A percentile compares a stretch with the other conserved stretches of the same genome.
These are phyloP conservation scores for Suillus placidus DNA, from an alignment of 768 basidiomycete genomes.

Conservation along the genomic window DNA sequence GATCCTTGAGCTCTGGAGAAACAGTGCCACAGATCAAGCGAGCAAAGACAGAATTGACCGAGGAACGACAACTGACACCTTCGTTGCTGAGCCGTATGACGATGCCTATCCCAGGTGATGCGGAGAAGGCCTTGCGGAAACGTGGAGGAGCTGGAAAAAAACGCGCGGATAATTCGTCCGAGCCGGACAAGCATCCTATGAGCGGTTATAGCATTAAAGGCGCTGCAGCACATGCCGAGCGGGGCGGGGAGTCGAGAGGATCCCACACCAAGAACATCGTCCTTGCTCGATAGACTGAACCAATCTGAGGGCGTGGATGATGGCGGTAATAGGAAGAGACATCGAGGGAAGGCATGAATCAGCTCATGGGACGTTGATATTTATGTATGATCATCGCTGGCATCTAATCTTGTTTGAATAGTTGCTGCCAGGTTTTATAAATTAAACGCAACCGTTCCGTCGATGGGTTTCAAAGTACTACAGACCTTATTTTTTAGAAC, in stretches of 20 bases:
- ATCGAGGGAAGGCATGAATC: conserved; percentile 18
- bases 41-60: conserved; percentile 22
- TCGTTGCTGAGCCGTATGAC: conserved; percentile 50
- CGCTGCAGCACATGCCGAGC: conserved; percentile 42
- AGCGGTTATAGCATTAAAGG: conserved; percentile 59
- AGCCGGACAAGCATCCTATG: conserved; percentile 37
- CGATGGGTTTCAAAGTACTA: not conserved
- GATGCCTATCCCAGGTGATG: conserved; percentile 14
- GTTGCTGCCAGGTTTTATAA: not conserved
- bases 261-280: conserved; percentile 18
- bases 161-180: conserved; percentile 24
- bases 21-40: conserved; percentile 40
- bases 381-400: not conserved
- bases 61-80: conserved; percentile 35
- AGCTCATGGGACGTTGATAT: not conserved
- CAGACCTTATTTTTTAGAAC: not conserved
- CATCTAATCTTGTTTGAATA: conserved; percentile 4
- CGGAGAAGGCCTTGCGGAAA: conserved; percentile 20
- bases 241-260: conserved; percentile 21
- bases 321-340: conserved; percentile 30
- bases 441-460: not conserved
- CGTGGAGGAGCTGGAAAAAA: conserved; percentile 21
- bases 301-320: conserved; percentile 19
- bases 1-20: conserved; percentile 32
- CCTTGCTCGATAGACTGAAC: conserved; percentile 42